Evolutionary conservation across 2,329 filamentous ascomycete genomes (phyloP), one percentile per base, ranked within the genome.

Genomic region (Dactylellina haptotyla): DNA sequence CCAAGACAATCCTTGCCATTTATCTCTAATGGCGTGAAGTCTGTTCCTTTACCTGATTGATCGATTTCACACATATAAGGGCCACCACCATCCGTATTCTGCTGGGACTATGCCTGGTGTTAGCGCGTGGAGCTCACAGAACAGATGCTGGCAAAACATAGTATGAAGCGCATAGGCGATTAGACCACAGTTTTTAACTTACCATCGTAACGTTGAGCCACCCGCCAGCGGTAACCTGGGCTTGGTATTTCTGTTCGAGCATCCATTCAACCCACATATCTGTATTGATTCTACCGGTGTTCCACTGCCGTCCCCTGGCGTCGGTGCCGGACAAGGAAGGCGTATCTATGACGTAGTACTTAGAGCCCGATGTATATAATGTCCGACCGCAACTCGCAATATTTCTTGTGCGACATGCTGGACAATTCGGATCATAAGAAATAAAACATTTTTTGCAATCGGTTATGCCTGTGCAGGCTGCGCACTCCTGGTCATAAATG

Each of bases 201-300:
- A 45, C 46, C 58, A 65, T 65, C 0, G 39, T 65, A 9, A 65
- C 50, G 14, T 54, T 56, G 2, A 65, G 18, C 61, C 61, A 65
- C 0, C 61, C 61, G 3, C 50, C 50, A 39, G 61, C 50, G 6
- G 61, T 65, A 16, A 65, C 61, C 12, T 56, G 25, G 5, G 61
- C 50, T 9, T 37, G 12, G 8, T 26, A 48, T 14, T 46, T 46
- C 1, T 34, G 9, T 12, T 59, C 56, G n/a, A 59, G 14, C 56
- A 59, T 59, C 56, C 56, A 59, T 28, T 59, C 56, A 18, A 59
- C 39, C 56, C 56, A 59, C 2, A 16, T 34, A 37, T 28, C 30
- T 4, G 56, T 59, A 59, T 59, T 46, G 6, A 59, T n/a, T 8
- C 26, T 30, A 1, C 26, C 56, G 23, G 56, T 59, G n/a, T 59